These are phyloP conservation scores for Chalciporus piperatus DNA, from an alignment of 768 basidiomycete genomes.

Conservation along the genomic window DNA sequence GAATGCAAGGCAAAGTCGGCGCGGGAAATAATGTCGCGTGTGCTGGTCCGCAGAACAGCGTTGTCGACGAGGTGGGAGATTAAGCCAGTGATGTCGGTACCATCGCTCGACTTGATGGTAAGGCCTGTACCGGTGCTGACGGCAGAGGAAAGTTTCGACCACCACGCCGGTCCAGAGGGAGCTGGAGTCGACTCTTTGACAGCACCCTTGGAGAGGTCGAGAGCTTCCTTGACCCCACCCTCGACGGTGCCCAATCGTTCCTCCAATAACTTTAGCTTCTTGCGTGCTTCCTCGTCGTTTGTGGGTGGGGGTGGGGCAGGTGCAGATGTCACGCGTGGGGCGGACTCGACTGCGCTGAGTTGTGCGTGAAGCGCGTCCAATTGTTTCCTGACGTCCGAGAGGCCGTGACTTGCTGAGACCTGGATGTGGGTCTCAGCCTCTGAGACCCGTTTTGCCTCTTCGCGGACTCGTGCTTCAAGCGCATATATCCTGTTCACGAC, in stretches of 20 bases:
- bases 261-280: constrained; percentile 55
- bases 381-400: constrained; percentile 54
- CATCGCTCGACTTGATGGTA: constrained; percentile 71
- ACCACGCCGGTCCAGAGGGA: constrained; percentile 56
- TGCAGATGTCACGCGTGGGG: constrained; percentile 18
- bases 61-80: constrained; percentile 75
- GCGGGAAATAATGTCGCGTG: constrained; percentile 76
- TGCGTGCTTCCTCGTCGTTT: constrained; percentile 57
- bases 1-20: constrained; percentile 86
- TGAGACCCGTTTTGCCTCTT: constrained; percentile 43
- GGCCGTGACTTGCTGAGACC: constrained; percentile 40
- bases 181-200: constrained; percentile 35
- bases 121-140: constrained; percentile 45
- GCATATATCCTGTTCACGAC: constrained; percentile 51
- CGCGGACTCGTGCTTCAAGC: constrained; percentile 52
- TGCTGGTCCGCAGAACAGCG: constrained; percentile 61
- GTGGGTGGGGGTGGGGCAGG: constrained; percentile 12
- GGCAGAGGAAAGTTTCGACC: constrained; percentile 59
- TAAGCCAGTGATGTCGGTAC: constrained; percentile 67
- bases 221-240: constrained; percentile 63
- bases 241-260: constrained; percentile 61
- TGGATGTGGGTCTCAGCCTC: constrained; percentile 55
- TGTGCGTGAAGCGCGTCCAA: constrained; percentile 51
- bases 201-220: constrained; percentile 59
- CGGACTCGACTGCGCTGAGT: constrained; percentile 29